Conservation (phyloP, 768 basidiomycete species). For the Hemileccinum rubropunctum region DNA sequence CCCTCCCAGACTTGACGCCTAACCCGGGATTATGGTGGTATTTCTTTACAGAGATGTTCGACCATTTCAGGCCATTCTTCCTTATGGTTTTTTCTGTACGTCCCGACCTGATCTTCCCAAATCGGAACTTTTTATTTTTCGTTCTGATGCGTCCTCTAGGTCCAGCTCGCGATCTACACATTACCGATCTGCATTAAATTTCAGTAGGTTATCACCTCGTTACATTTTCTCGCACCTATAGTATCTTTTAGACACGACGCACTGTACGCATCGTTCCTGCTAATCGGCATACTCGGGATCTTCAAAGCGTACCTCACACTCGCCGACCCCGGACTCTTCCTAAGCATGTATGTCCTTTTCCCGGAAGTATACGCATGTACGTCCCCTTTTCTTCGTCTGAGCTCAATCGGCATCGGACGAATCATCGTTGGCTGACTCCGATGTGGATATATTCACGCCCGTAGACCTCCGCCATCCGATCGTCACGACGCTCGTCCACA, state of each 20-base stretch:
- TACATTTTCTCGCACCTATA: not conserved
- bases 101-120: not conserved
- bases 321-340: slow-evolving; percentile 83
- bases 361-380: slow-evolving; percentile 81
- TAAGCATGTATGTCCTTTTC: slow-evolving; percentile 77
- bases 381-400: slow-evolving; percentile 31
- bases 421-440: not conserved
- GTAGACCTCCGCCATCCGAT: slow-evolving; percentile 84
- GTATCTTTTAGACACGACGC: slow-evolving; percentile 65
- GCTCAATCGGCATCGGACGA: not conserved
- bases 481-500: slow-evolving; percentile 76
- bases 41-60: slow-evolving; percentile 99
- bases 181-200: slow-evolving; percentile 87
- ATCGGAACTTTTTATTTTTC: not conserved
- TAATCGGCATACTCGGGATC: slow-evolving; percentile 72
- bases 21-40: slow-evolving; percentile 98
- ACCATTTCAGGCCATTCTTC: slow-evolving; percentile 95
- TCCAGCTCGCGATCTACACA: slow-evolving; percentile 81
- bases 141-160: slow-evolving; percentile 35
- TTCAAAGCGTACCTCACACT: slow-evolving; percentile 94
- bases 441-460: not conserved
- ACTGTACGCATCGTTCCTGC: slow-evolving; percentile 72
- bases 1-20: slow-evolving; percentile 86
- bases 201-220: slow-evolving; percentile 46
- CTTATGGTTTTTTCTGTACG: slow-evolving; percentile 88